Conservation (phyloP, 164 flowering plant genomes). For the Nelumbo lutea region DNA sequence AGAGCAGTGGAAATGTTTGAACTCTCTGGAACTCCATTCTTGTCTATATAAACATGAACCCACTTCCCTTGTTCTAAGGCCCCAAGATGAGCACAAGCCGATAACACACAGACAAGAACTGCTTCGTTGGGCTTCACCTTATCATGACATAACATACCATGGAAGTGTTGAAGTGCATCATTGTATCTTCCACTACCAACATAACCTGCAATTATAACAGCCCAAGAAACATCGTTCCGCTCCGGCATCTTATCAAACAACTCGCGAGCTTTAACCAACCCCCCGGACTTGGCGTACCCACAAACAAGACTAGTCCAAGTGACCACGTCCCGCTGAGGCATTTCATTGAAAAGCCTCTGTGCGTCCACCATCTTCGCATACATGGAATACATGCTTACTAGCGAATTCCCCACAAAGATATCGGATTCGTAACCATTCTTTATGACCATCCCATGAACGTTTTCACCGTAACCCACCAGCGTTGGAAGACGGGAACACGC, state of each 20-base stretch:
- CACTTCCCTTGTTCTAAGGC: slow-evolving; percentile 12
- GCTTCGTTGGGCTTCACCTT: slow-evolving; percentile 47
- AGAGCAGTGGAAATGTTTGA: slow-evolving; percentile 43
- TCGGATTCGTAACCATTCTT: slow-evolving; percentile 31
- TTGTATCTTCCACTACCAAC: slow-evolving; percentile 28
- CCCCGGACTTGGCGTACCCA: slow-evolving; percentile 41
- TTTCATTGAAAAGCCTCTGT: slow-evolving; percentile 40
- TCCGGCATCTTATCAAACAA: slow-evolving; percentile 39
- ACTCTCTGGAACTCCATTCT: slow-evolving; percentile 17
- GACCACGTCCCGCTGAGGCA: slow-evolving; percentile 39
- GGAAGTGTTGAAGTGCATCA: slow-evolving; percentile 41
- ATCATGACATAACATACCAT: slow-evolving; percentile 25
- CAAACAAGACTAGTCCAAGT: slow-evolving; percentile 51
- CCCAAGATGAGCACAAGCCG: slow-evolving; percentile 58
- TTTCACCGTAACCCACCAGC: slow-evolving; percentile 19
- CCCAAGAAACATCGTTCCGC: slow-evolving; percentile 48
- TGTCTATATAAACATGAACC: slow-evolving; percentile 39
- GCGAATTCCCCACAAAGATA: slow-evolving; percentile 42
- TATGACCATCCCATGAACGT: slow-evolving; percentile 35
- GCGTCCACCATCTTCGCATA: slow-evolving; percentile 33
- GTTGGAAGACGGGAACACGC: slow-evolving; percentile 31
- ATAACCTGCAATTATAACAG: slow-evolving; percentile 47
- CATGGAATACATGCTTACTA: slow-evolving; percentile 35
- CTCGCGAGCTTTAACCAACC: slow-evolving; percentile 28
- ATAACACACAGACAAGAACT: slow-evolving; percentile 47